phyloP scores from a whole-genome alignment of 306 rosid genomes.

The Vigna unguiculata region DNA sequence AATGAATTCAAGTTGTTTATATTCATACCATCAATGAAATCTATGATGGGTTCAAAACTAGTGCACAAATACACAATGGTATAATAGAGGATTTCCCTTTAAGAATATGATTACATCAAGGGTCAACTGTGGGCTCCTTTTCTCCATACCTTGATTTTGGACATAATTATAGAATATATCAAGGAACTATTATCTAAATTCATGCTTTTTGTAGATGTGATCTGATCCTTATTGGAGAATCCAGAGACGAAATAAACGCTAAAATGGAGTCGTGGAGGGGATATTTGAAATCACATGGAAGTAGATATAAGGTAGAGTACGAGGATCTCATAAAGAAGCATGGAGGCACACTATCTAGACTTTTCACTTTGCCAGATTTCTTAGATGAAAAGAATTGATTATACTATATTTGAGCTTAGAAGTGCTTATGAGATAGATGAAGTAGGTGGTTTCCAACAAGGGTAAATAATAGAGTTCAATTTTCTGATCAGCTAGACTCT shows the following conservation, averaged over 20 bases:
- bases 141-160: no score
- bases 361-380: not conserved
- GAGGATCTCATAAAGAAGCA: no score
- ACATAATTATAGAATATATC: no score
- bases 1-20: not conserved
- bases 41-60: not conserved
- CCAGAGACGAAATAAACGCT: not conserved
- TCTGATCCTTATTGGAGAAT: not conserved
- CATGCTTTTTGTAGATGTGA: not conserved
- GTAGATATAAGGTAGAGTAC: not conserved
- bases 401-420: not conserved
- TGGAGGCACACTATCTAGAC: not conserved
- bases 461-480: not conserved
- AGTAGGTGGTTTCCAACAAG: not conserved
- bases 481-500: not conserved
- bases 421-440: not conserved
- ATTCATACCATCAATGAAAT: constrained; percentile 10
- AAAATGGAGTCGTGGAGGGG: not conserved
- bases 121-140: no score
- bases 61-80: no score
- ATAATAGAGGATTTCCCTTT: no score
- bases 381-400: not conserved
- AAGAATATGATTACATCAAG: no score
- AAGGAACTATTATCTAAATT: not conserved
- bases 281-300: not conserved